Evolutionary conservation across 768 basidiomycete species (phyloP), one percentile per base, ranked within the genome.

Genomic region (Tylopilus balloui): DNA sequence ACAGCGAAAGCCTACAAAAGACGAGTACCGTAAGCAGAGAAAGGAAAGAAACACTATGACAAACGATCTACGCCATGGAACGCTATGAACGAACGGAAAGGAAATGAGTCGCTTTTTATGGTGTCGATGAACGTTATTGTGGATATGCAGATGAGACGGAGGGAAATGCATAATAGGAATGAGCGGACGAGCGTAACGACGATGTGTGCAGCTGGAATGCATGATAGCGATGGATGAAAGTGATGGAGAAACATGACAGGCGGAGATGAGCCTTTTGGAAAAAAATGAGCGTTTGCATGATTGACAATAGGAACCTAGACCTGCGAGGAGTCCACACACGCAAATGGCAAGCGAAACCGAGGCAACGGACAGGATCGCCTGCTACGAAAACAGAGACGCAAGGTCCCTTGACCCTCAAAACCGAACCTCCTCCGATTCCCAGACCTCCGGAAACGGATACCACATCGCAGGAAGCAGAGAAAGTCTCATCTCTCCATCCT

Each of bases 401-500:
- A 27, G 11, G 5, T 10, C 38, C 13, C 11, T 34, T 6, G 12
- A 23, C 29, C 12, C 28, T 65, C 44, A 67, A 25, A 69, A 60
- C 24, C 56, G 56, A 12, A 55, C 42, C 34, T 50, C 52, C 12
- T 55, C 57, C 8, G 69, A 24, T 42, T 66, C 56, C 67, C 67
- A 69, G 12, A 70, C 67, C 42, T 70, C 69, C 9, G 67, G 67
- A 40, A 69, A 69, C 12, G 58, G 47, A 46, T 69, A 69, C 67
- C 67, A 68, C 58, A 58, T 42, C 37, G 59, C 51, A 20, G 69
- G 65, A 17, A 67, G 56, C 4, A 27, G 52, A 3, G 45, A 55
- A 28, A 68, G 54, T 24, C 38, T 54, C 19, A 54, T 45, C 21
- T 65, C 57, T 15, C 54, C 60, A 19, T 53, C 52, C 19, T 53